Evolutionary conservation across 2,329 filamentous ascomycete species (phyloP).

Genomic region (Pseudocercospora fijiensis): DNA sequence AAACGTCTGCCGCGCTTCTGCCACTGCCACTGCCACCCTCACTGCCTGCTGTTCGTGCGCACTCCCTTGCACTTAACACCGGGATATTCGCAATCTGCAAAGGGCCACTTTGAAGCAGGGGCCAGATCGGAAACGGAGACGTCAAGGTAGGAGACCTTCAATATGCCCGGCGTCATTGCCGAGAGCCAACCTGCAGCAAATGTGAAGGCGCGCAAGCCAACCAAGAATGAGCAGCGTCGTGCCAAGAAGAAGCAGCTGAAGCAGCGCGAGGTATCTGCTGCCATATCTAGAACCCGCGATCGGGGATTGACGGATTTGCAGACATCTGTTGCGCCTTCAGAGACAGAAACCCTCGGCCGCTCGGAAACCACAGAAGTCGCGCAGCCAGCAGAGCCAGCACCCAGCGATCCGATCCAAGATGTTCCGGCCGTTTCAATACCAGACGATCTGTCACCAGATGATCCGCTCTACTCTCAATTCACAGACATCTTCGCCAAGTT

Average conservation of each 20-base stretch:
- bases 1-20: not conserved
- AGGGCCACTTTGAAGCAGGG: not conserved
- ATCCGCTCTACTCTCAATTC: conserved; percentile 81
- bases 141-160: conserved; percentile 29
- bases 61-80: not conserved
- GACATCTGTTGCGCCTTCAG: conserved; percentile 18
- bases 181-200: conserved; percentile 29
- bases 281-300: not conserved
- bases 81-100: too few species aligned
- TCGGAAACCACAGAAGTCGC: conserved; percentile 31
- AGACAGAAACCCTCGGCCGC: conserved; percentile 38
- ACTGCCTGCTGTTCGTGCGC: too few species aligned
- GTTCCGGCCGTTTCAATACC: conserved; percentile 26
- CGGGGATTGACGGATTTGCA: conserved; percentile 22
- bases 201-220: conserved; percentile 61
- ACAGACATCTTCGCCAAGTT: conserved; percentile 81
- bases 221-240: conserved; percentile 90
- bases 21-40: not conserved
- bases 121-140: not conserved
- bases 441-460: conserved; percentile 39
- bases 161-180: conserved; percentile 39
- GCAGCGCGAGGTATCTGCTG: conserved; percentile 47
- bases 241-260: conserved; percentile 94
- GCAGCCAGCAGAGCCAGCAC: conserved; percentile 30
- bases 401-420: conserved; percentile 32